These are phyloP conservation scores for Dalbergia oliveri DNA, from an alignment of 306 rosid genomes.

Conservation along the genomic window DNA sequence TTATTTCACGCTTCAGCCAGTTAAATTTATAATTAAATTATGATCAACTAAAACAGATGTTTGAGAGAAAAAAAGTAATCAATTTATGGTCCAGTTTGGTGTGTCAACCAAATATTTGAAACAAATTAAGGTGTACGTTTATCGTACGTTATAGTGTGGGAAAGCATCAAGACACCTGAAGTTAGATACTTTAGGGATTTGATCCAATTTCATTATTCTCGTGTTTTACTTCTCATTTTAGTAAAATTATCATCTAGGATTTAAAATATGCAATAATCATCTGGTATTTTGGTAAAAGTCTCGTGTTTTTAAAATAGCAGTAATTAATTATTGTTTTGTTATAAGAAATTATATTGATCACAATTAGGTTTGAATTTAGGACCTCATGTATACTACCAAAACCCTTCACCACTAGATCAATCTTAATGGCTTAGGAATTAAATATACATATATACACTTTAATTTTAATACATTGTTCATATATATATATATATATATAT, in stretches of 20 bases:
- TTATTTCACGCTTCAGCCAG: background rate
- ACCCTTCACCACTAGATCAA: too few species aligned
- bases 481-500: too few species aligned
- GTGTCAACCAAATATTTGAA: background rate
- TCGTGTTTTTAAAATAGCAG: too few species aligned
- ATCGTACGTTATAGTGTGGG: background rate
- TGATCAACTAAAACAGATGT: background rate
- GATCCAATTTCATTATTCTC: constrained; percentile 11
- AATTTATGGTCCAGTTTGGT: background rate
- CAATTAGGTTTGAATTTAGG: too few species aligned
- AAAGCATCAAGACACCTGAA: background rate
- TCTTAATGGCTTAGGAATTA: too few species aligned
- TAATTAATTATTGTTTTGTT: too few species aligned
- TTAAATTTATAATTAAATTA: background rate
- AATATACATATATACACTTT: background rate
- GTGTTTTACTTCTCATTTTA: background rate
- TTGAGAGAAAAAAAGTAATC: background rate
- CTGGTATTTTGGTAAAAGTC: too few species aligned
- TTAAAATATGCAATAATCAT: background rate
- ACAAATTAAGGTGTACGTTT: background rate
- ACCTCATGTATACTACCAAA: too few species aligned
- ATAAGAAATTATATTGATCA: too few species aligned
- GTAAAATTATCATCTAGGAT: background rate
- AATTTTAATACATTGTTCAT: too few species aligned
- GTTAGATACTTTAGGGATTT: constrained; percentile 6